These are phyloP conservation scores for Carex kokanica DNA, from an alignment of 176 grass and related monocot species.

Conservation along the genomic window DNA sequence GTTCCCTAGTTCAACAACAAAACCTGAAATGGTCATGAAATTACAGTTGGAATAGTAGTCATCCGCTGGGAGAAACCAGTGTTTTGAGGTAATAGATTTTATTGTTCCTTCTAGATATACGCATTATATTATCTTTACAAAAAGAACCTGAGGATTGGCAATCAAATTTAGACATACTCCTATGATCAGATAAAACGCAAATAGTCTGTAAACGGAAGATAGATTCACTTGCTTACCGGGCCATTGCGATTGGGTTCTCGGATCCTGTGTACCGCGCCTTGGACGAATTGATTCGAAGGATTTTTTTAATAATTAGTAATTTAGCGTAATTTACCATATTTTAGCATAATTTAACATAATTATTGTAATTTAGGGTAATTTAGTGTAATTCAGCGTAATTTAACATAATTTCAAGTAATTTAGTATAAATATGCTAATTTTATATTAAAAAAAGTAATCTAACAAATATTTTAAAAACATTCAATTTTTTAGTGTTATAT, in stretches of 20 bases:
- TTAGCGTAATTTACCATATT: no score
- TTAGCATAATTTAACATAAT: no score
- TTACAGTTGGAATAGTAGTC: background rate
- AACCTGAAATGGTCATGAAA: background rate
- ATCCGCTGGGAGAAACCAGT: background rate
- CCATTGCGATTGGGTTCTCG: slow-evolving; percentile 32
- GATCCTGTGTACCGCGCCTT: slow-evolving; percentile 29
- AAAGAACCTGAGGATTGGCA: background rate
- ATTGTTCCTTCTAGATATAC: background rate
- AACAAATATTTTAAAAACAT: no score
- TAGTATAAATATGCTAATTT: no score
- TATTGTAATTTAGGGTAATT: no score
- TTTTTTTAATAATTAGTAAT: no score
- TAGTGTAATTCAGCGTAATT: no score
- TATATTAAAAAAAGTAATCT: no score
- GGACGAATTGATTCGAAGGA: slow-evolving; percentile 60
- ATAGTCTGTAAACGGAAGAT: background rate
- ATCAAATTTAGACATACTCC: background rate
- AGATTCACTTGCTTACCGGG: slow-evolving; percentile 36
- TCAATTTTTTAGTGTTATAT: no score
- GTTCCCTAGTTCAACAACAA: background rate
- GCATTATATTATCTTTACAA: background rate
- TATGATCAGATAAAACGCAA: background rate
- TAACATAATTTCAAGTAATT: no score
- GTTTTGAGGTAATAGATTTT: background rate